These are phyloP conservation scores for Fragilaria radians DNA, from an alignment of 108 stramenopile genomes.

Conservation along the genomic window DNA sequence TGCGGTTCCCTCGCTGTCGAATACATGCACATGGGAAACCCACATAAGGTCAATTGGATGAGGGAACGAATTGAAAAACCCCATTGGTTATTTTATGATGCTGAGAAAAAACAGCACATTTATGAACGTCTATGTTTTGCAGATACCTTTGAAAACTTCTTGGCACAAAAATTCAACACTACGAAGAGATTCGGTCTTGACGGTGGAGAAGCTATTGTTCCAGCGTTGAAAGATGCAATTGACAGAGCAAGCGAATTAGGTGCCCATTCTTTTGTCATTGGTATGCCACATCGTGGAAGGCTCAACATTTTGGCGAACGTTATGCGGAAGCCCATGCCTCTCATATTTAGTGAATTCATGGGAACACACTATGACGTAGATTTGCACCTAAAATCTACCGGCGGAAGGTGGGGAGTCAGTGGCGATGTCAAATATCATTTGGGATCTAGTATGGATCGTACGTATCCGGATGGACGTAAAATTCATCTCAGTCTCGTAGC, in stretches of 20 bases:
- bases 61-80: slow-evolving; percentile 95
- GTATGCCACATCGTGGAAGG: slow-evolving; percentile 98
- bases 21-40: slow-evolving; percentile 96
- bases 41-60: slow-evolving; percentile 95
- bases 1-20: slow-evolving; percentile 95
- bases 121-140: slow-evolving; percentile 92
- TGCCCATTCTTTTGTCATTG: slow-evolving; percentile 93
- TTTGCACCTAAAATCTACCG: slow-evolving; percentile 54
- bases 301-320: slow-evolving; percentile 98
- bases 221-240: slow-evolving; percentile 93
- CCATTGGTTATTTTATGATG: slow-evolving; percentile 59
- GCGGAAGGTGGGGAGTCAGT: slow-evolving; percentile 71
- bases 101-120: slow-evolving; percentile 90
- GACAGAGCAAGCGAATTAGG: slow-evolving; percentile 94
- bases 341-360: slow-evolving; percentile 97
- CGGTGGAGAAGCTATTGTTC: slow-evolving; percentile 95
- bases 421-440: slow-evolving; percentile 99
- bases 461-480: slow-evolving; percentile 93
- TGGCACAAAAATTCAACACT: slow-evolving; percentile 97
- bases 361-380: slow-evolving; percentile 91
- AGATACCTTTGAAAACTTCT: slow-evolving; percentile 95
- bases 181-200: slow-evolving; percentile 99
- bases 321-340: slow-evolving; percentile 97
- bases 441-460: slow-evolving; percentile 96
- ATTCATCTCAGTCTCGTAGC: slow-evolving; percentile 95